Evolutionary conservation across 2,329 filamentous ascomycete genomes (phyloP).

Genomic region (Leptographium wingfieldii): DNA sequence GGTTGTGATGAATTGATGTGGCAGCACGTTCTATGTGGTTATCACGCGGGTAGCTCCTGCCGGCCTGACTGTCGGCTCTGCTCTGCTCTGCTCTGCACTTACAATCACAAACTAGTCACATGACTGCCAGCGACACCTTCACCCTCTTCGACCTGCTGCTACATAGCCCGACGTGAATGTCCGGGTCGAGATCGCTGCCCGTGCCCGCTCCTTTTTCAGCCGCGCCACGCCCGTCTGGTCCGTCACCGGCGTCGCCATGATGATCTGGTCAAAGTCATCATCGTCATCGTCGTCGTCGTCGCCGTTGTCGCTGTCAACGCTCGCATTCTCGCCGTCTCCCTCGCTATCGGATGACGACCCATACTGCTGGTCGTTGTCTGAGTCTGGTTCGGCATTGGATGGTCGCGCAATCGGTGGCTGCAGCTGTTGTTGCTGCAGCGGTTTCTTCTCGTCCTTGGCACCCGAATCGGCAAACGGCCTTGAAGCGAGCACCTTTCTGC

Average conservation of each 20-base stretch:
- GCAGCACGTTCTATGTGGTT: too few species aligned
- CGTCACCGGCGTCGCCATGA: slow-evolving; percentile 79
- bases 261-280: slow-evolving; percentile 83
- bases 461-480: slow-evolving; percentile 66
- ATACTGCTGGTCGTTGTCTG: slow-evolving; percentile 37
- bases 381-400: slow-evolving; percentile 53
- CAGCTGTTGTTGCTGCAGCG: slow-evolving; percentile 39
- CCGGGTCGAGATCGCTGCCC: slow-evolving; percentile 32
- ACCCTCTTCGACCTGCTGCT: slow-evolving; percentile 24
- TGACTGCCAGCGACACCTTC: not conserved
- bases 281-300: slow-evolving; percentile 50
- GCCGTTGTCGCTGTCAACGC: slow-evolving; percentile 44
- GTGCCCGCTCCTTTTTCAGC: slow-evolving; percentile 42
- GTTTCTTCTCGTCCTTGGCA: slow-evolving; percentile 23
- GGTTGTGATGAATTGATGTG: too few species aligned
- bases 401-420: slow-evolving; percentile 51
- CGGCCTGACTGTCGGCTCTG: too few species aligned
- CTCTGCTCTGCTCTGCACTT: not conserved
- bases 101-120: not conserved
- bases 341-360: slow-evolving; percentile 1
- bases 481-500: slow-evolving; percentile 78
- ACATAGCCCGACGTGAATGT: slow-evolving; percentile 38
- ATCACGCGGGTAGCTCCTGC: too few species aligned
- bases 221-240: slow-evolving; percentile 60
- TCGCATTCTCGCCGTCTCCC: slow-evolving; percentile 18